Conservation (phyloP, 768 basidiomycete species). For the Pholiota molesta region DNA sequence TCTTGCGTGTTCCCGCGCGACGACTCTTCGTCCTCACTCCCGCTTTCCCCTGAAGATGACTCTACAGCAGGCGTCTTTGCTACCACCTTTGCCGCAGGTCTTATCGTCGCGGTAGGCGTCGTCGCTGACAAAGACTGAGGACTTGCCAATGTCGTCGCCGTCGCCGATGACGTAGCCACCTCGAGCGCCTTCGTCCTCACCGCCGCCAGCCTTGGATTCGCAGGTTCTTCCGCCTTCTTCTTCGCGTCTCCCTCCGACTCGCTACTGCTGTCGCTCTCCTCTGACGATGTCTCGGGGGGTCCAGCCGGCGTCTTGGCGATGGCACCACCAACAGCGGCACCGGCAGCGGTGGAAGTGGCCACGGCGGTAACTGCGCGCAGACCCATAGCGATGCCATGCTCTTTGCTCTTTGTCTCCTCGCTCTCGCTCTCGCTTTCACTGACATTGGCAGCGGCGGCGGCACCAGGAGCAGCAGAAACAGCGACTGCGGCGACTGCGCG, state of each 20-base stretch:
- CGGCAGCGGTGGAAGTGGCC: neutral
- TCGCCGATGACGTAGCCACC: neutral
- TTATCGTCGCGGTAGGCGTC: neutral
- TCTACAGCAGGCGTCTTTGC: neutral
- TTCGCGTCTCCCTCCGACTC: neutral
- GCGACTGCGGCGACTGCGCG: neutral
- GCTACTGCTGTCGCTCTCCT: neutral
- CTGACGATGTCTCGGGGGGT: neutral
- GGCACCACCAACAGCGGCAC: too few species aligned
- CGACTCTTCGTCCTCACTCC: conserved; percentile 18
- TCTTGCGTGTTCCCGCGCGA: conserved; percentile 11
- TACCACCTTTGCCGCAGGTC: neutral
- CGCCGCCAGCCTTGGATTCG: neutral
- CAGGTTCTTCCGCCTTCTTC: neutral
- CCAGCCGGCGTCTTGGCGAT: neutral
- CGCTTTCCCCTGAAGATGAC: conserved; percentile 16
- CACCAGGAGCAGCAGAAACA: neutral
- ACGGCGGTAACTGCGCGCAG: neutral
- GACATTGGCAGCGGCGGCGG: neutral
- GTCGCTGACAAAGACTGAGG: neutral
- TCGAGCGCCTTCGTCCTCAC: too few species aligned
- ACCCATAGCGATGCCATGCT: neutral
- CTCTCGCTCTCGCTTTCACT: neutral
- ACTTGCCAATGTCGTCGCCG: neutral
- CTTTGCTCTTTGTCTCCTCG: too few species aligned